Evolutionary conservation across 192 early-diverging fungal species (phyloP).

Genomic region (Helicostylum pulchrum): DNA sequence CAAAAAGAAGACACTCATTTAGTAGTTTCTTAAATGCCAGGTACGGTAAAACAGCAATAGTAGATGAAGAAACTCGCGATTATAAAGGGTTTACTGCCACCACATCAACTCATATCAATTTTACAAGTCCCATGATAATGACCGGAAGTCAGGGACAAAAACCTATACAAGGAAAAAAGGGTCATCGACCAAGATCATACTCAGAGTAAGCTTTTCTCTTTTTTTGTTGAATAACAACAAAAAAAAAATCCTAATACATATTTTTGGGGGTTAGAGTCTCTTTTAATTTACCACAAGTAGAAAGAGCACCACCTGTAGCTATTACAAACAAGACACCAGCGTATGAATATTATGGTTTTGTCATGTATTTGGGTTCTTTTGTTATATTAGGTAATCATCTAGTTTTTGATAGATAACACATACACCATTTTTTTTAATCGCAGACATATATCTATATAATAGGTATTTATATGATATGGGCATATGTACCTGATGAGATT

Average conservation of each 20-base stretch:
- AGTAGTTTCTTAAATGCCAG: slow-evolving; percentile 30
- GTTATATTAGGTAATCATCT: slow-evolving; percentile 54
- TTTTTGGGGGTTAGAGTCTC: slow-evolving; percentile 15
- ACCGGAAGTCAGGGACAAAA: not conserved
- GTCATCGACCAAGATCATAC: slow-evolving; percentile 34
- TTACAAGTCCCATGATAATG: not conserved
- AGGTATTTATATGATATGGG: slow-evolving; percentile 78
- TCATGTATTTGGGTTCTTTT: slow-evolving; percentile 76
- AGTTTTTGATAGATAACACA: not conserved
- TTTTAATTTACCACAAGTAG: slow-evolving; percentile 14
- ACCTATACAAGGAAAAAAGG: slow-evolving; percentile 10
- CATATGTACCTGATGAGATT: slow-evolving; percentile 75
- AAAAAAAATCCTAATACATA: not conserved
- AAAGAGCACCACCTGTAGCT: slow-evolving; percentile 33
- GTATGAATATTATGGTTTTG: slow-evolving; percentile 88
- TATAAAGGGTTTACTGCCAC: not conserved
- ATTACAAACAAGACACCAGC: slow-evolving; percentile 63
- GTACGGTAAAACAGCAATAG: slow-evolving; percentile 6
- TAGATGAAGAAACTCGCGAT: not conserved
- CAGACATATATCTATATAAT: slow-evolving; percentile 2
- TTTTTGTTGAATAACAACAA: not conserved
- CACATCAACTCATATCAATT: not conserved
- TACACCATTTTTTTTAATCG: not conserved
- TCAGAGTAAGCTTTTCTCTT: slow-evolving; percentile 30
- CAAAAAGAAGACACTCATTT: slow-evolving; percentile 30